A percentile compares a stretch with the other conserved stretches of the same genome.
Evolutionary conservation across 495 filamentous ascomycete species (phyloP).

Genomic region (Glonium stellatum): DNA sequence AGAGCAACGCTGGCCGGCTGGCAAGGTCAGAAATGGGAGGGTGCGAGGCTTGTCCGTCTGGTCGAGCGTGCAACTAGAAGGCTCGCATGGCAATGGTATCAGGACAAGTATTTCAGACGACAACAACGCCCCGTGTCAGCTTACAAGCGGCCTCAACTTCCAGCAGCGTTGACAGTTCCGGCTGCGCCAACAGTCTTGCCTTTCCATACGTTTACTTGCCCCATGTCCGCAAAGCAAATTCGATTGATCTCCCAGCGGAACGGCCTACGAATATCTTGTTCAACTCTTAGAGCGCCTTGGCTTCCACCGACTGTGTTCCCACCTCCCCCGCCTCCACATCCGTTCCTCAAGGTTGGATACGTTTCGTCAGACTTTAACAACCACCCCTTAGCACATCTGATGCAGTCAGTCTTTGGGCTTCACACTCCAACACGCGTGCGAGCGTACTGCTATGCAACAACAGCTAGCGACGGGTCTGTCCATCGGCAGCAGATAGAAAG

Average conservation of each 20-base stretch:
- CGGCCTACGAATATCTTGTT: slow-evolving; percentile 83
- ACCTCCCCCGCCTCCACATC: slow-evolving; percentile 74
- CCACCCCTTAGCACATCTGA: slow-evolving; percentile 90
- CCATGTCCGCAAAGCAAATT: slow-evolving; percentile 86
- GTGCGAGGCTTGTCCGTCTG: slow-evolving; percentile 75
- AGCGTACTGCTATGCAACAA: slow-evolving; percentile 97
- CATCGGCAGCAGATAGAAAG: slow-evolving; percentile 92
- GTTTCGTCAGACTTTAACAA: slow-evolving; percentile 99
- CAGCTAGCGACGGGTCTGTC: slow-evolving; percentile 79
- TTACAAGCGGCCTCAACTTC: slow-evolving; percentile 72
- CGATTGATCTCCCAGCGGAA: slow-evolving; percentile 94
- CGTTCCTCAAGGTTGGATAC: slow-evolving; percentile 85
- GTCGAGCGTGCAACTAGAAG: slow-evolving; percentile 76
- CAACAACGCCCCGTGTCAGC: slow-evolving; percentile 49
- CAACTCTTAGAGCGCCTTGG: slow-evolving; percentile 80
- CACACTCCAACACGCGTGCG: slow-evolving; percentile 67
- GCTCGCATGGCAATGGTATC: slow-evolving; percentile 81
- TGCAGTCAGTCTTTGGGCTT: slow-evolving; percentile 97
- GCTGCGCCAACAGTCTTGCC: slow-evolving; percentile 91
- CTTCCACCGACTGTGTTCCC: slow-evolving; percentile 72
- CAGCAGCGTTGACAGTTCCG: slow-evolving; percentile 67
- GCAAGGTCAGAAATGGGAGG: slow-evolving; percentile 78
- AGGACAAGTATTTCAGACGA: slow-evolving; percentile 64
- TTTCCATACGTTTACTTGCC: slow-evolving; percentile 98
- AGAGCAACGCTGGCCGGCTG: slow-evolving; percentile 53